Evolutionary conservation across 768 basidiomycete genomes (phyloP), one percentile per base, ranked within the genome.

Genomic region (Russula compacta): DNA sequence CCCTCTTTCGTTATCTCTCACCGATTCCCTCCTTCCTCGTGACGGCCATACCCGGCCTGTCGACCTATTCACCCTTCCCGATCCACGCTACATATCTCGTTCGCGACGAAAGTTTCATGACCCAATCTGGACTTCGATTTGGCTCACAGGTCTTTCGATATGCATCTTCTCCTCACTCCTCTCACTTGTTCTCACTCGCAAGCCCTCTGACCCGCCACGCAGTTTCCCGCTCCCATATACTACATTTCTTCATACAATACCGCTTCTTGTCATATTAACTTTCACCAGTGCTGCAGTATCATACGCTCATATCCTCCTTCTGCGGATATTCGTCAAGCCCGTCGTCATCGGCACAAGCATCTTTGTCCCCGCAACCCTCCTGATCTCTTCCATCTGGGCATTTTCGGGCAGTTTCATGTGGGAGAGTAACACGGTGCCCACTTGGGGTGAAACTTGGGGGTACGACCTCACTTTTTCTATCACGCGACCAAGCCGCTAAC

Each of bases 361-460:
- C 32, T 87, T 87, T 67, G 83, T 89, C 51, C 89, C 91, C 43
- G 79, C 80, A 32, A 84, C 85, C 0, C 75, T 92, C 62, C 79
- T 89, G 68, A 76, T 89, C 52, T 89, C 86, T 44, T 82, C 88
- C 7, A 66, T 90, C 29, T 90, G 89, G 83, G 88, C 89, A 1
- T 92, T 92, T 71, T 76, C 85, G 14, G 89, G 88, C 35, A 89
- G 87, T 69, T 91, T 91, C 66, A 77, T 82, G 75, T 82, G 79
- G 77, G 79, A 79, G 56, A 70, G 68, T n/a, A 69, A 73, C 57
- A 70, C 71, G 44, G 82, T 81, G 59, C 84, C 84, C 40, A 88
- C 87, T 11, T 91, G 89, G 89, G 87, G 88, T 53, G 87, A 90
- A 73, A 87, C 86, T 24, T 78, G 84, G 49, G 89, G 89, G 87